Evolutionary conservation across 139 green algal genomes (phyloP).

Genomic region (Closterium sp.): DNA sequence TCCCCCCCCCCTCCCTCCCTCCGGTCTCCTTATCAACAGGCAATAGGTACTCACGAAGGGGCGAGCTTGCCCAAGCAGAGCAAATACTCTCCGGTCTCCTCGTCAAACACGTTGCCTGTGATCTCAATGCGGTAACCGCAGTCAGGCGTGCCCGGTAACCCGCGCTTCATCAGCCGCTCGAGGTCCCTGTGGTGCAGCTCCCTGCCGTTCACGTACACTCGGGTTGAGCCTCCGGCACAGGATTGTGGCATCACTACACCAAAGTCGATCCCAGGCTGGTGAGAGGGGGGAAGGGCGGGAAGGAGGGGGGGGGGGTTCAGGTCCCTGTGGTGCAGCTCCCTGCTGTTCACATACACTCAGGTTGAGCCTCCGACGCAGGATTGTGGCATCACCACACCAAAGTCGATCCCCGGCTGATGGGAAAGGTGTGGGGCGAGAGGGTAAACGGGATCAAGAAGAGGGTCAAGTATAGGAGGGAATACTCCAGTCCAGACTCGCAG

Average conservation of each 20-base stretch:
- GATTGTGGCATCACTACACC: background rate
- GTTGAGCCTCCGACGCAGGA: background rate
- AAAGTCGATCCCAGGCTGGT: slow-evolving; percentile 13
- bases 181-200: slow-evolving; percentile 43
- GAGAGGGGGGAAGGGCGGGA: background rate
- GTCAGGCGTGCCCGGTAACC: background rate
- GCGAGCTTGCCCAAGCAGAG: slow-evolving; percentile 20
- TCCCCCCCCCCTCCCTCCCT: no score
- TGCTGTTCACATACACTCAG: slow-evolving; percentile 17
- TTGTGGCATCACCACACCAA: background rate
- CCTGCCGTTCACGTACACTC: slow-evolving; percentile 27
- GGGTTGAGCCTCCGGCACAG: slow-evolving; percentile 2
- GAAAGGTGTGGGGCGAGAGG: background rate
- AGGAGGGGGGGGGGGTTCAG: background rate
- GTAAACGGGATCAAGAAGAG: no score
- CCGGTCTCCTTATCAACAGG: no score
- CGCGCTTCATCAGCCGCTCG: slow-evolving; percentile 1
- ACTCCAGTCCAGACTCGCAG: background rate
- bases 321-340: slow-evolving; percentile 38
- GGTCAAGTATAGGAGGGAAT: background rate
- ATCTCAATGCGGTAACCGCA: slow-evolving; percentile 21
- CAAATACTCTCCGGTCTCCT: background rate
- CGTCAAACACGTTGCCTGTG: slow-evolving; percentile 22
- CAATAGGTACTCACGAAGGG: slow-evolving; percentile 5
- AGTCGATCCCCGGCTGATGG: slow-evolving; percentile 9